These are phyloP conservation scores for Syzygium aromaticum DNA, from an alignment of 345 rosid species.

Conservation along the genomic window DNA sequence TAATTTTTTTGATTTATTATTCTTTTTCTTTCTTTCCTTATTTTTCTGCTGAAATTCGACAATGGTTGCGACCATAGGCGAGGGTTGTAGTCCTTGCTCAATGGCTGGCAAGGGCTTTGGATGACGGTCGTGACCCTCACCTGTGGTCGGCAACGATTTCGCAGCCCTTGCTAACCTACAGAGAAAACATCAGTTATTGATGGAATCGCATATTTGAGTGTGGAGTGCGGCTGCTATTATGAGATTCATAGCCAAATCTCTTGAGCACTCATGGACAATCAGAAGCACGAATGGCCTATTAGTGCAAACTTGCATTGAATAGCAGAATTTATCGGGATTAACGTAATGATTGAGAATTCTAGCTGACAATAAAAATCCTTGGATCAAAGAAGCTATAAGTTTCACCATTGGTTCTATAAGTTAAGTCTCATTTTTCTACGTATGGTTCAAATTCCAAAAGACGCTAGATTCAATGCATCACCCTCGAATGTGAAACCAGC, in stretches of 20 bases:
- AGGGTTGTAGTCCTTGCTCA: too few relatives aligned
- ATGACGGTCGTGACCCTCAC: too few relatives aligned
- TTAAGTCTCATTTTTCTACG: background rate
- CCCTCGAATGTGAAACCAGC: background rate
- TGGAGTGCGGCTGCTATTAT: background rate
- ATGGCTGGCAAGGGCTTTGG: too few relatives aligned
- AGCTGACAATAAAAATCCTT: background rate
- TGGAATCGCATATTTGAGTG: background rate
- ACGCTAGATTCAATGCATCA: background rate
- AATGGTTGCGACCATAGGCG: too few relatives aligned
- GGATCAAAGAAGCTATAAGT: background rate
- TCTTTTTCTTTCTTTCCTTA: too few relatives aligned
- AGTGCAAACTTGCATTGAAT: background rate
- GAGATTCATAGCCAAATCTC: background rate
- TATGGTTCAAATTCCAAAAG: background rate
- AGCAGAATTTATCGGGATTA: background rate
- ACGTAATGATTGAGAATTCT: background rate
- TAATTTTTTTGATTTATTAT: too few relatives aligned
- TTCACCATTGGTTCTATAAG: background rate
- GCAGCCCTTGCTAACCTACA: too few relatives aligned
- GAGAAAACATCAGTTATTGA: too few relatives aligned
- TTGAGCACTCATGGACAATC: background rate
- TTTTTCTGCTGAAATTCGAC: too few relatives aligned
- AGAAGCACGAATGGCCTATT: background rate
- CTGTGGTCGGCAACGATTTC: too few relatives aligned